Evolutionary conservation across 331 rosid genomes (phyloP).

Genomic region (Quercus tomentella): DNA sequence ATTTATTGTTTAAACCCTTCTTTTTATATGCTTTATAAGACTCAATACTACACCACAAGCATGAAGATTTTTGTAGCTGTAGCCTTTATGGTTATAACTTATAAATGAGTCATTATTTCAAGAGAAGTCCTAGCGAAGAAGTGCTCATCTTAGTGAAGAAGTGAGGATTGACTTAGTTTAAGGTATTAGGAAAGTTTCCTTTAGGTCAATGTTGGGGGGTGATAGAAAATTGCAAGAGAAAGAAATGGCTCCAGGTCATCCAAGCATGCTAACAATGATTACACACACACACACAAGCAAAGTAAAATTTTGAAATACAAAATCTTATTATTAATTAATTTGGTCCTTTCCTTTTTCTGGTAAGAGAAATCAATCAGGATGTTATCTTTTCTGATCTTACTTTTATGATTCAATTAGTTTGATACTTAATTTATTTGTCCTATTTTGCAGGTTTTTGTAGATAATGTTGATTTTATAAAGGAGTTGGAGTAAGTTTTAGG

Average conservation of each 20-base stretch:
- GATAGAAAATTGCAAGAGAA: background rate
- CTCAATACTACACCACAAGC: background rate
- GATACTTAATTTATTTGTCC: background rate
- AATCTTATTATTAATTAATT: background rate
- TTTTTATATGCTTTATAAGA: background rate
- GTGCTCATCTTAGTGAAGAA: background rate
- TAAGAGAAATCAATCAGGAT: background rate
- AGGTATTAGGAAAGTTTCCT: background rate
- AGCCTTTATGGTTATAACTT: background rate
- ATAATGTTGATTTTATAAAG: slow-evolving; percentile 74
- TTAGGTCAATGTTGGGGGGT: background rate
- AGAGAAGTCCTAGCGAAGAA: background rate
- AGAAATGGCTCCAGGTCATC: background rate
- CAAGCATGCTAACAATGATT: background rate
- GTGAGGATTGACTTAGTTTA: background rate
- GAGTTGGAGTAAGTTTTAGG: slow-evolving; percentile 58
- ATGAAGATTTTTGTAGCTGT: background rate
- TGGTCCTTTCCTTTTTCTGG: background rate
- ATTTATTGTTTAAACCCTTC: background rate
- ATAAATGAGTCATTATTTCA: background rate
- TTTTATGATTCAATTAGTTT: background rate
- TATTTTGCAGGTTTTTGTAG: slow-evolving; percentile 81
- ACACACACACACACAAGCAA: background rate
- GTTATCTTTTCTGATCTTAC: background rate
- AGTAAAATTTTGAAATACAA: background rate